Percentiles rank a stretch among this genome's conserved stretches.
These are phyloP conservation scores for Hymenoscyphus infarciens DNA, from an alignment of 2,329 filamentous ascomycete species.

Conservation along the genomic window DNA sequence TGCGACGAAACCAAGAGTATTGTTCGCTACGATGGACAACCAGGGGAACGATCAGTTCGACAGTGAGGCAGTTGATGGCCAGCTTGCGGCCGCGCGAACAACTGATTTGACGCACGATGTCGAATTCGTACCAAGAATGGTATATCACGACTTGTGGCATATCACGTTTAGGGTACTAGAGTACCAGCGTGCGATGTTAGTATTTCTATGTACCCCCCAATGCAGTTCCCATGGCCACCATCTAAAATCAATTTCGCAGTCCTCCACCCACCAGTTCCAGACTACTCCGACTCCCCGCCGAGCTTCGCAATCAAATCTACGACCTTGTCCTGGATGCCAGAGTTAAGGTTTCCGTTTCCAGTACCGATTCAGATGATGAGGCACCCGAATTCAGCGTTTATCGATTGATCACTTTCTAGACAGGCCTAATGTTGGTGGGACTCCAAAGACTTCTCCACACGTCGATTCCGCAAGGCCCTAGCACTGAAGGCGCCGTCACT, in stretches of 20 bases:
- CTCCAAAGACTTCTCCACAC: not conserved
- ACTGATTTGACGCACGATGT: too few relatives aligned
- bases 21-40: too few relatives aligned
- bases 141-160: too few relatives aligned
- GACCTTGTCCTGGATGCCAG: not conserved
- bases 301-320: not conserved
- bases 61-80: too few relatives aligned
- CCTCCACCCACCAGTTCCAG: not conserved
- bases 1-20: too few relatives aligned
- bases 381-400: not conserved
- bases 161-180: too few relatives aligned
- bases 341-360: not conserved
- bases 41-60: too few relatives aligned
- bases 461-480: not conserved
- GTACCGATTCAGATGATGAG: not conserved
- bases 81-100: too few relatives aligned
- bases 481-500: not conserved
- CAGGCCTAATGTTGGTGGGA: not conserved
- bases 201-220: too few relatives aligned
- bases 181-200: too few relatives aligned
- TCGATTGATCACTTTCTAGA: not conserved
- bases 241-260: not conserved
- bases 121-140: too few relatives aligned
- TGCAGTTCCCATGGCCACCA: too few relatives aligned
- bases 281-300: not conserved